Percentiles rank a stretch among this genome's conserved stretches.
Evolutionary conservation across 1,139 yeast genomes (phyloP).

Genomic region (Scheffersomyces segobiensis): DNA sequence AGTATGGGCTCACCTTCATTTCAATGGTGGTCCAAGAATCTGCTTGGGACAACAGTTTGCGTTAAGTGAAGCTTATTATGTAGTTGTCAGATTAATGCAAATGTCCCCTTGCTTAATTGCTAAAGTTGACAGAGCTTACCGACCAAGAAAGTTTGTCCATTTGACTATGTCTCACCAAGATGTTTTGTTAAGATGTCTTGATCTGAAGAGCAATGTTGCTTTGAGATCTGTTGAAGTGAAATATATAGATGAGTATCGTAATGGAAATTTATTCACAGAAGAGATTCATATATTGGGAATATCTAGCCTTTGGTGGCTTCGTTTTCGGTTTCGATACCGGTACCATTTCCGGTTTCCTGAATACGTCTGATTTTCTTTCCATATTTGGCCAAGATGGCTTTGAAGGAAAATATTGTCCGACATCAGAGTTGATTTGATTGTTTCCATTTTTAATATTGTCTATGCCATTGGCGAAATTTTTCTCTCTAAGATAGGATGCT

Average conservation of each 20-base stretch:
- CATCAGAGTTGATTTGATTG: constrained; percentile 19
- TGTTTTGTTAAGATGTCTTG: constrained; percentile 9
- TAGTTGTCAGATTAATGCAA: constrained; percentile 20
- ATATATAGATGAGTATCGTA: too few species aligned
- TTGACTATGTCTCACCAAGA: constrained; percentile 28
- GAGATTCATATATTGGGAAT: too few species aligned
- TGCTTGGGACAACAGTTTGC: constrained; percentile 44
- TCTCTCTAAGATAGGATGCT: constrained; percentile 20
- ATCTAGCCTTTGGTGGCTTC: constrained; percentile 22
- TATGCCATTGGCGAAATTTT: constrained; percentile 23
- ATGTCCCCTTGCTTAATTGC: constrained; percentile 27
- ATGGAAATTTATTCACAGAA: too few species aligned
- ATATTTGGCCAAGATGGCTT: constrained; percentile 19
- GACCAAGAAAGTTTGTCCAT: constrained; percentile 27
- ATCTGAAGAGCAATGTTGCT: too few species aligned
- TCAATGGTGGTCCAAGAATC: too few species aligned
- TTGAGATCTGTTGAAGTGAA: too few species aligned
- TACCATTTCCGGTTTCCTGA: too few species aligned
- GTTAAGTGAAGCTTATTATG: constrained; percentile 36
- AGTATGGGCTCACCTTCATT: too few species aligned
- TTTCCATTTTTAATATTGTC: constrained; percentile 25
- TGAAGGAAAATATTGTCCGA: constrained; percentile 16
- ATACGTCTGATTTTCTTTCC: constrained; percentile 20
- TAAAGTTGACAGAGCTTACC: constrained; percentile 21
- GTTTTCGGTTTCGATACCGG: too few species aligned